phyloP scores from a whole-genome alignment of 441 rosid genomes.

The Iberis amara region DNA sequence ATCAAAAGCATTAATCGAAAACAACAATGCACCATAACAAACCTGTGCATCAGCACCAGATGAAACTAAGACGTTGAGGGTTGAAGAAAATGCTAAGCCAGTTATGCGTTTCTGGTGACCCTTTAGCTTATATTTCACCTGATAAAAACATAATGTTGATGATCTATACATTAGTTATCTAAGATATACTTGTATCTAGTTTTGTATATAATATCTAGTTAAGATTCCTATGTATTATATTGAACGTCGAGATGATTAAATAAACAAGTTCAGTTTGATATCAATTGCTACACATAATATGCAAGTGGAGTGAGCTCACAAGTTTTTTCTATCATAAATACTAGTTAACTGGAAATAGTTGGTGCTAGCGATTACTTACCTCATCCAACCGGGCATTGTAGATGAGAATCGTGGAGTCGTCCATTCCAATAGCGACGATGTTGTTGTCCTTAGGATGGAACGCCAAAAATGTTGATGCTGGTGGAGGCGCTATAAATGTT shows the following conservation, averaged over 20 bases:
- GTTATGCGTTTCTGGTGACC: constrained; percentile 89
- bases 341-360: background rate
- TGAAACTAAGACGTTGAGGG: constrained; percentile 75
- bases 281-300: too few relatives aligned
- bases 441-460: constrained; percentile 79
- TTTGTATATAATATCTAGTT: too few relatives aligned
- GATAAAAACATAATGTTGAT: too few relatives aligned
- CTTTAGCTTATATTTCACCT: constrained; percentile 66
- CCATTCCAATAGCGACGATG: constrained; percentile 78
- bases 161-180: too few relatives aligned
- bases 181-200: too few relatives aligned
- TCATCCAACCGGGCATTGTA: constrained; percentile 76
- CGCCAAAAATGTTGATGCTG: constrained; percentile 75
- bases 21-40: constrained; percentile 28
- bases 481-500: constrained; percentile 83
- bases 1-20: too few relatives aligned
- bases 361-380: constrained; percentile 37
- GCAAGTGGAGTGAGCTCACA: background rate
- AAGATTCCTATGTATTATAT: too few relatives aligned
- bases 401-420: constrained; percentile 64
- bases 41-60: constrained; percentile 98
- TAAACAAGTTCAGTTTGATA: too few relatives aligned
- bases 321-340: background rate
- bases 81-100: constrained; percentile 83
- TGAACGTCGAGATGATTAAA: too few relatives aligned